Evolutionary conservation across 305 asterid genomes (phyloP), one percentile per base, ranked within the genome.

Genomic region (Rubia peregrina): DNA sequence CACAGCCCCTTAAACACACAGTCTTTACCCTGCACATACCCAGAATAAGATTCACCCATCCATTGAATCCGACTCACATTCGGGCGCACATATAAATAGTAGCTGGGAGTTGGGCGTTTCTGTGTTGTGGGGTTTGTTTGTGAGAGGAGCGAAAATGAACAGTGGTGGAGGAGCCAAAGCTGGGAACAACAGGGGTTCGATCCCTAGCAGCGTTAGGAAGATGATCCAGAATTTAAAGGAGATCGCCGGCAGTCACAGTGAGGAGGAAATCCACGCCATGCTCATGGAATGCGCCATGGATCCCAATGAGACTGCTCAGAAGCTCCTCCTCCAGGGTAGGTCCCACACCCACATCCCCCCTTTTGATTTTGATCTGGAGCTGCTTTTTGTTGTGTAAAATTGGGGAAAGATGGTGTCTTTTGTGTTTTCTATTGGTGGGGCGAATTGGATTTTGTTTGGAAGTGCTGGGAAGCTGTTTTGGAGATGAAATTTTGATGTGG

Each of bases 311-410:
- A 83, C 98, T 73, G 21, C 88, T 61, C 91, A 88, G 82, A 91
- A 84, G 88, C 97, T 93, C 79, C 89, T 93, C 74, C 84, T 82
- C 69, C 96, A 88, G 74, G 98, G 97, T 93, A 76, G 98, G 97
- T 90, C 68, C 13, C 48, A 26, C 10, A 7, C 66, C 16, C 51
- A 41, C 41, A 53, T 56, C 48, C 41, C 53, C 46, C 9, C 41
- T 57, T 57, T 43, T 13, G 24, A 44, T 73, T 74, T 71, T 85
- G 84, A 81, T 79, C 79, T 77, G 60, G 26, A 76, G 75, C 67
- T 74, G 75, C 71, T 44, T 53, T 53, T 4, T 53, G 5, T 9
- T 57, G 48, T 62, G 38, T 66, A 5, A 56, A 7, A n/a, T 19
- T 30, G 55, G 57, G 46, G 64, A 9, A 49, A 65, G 36, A 40